Evolutionary conservation across 169 alveolate genomes (phyloP).

Genomic region (Plasmodium adleri): DNA sequence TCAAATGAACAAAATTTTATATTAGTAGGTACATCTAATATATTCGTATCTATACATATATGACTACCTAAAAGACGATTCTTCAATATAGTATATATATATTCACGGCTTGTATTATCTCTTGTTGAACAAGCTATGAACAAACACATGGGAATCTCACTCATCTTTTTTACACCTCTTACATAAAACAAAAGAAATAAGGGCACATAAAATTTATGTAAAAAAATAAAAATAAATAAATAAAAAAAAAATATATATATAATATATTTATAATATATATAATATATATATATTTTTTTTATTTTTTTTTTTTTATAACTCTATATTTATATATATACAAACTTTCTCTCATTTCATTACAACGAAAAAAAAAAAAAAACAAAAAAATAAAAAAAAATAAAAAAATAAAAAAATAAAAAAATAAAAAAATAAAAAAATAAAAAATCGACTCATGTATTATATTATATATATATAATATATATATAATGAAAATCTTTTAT

Average conservation of each 20-base stretch:
- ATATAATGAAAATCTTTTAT: too few relatives aligned
- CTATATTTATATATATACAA: not conserved
- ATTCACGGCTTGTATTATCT: conserved; percentile 81
- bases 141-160: conserved; percentile 77
- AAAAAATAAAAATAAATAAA: not conserved
- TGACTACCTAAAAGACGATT: conserved; percentile 81
- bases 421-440: too few relatives aligned
- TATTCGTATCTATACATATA: conserved; percentile 80
- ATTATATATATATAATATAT: too few relatives aligned
- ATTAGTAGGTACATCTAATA: conserved; percentile 87
- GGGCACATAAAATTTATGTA: not conserved
- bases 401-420: too few relatives aligned
- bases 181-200: not conserved
- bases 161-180: conserved; percentile 26
- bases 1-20: conserved; percentile 88
- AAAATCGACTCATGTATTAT: too few relatives aligned
- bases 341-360: too few relatives aligned
- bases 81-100: conserved; percentile 79
- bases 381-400: too few relatives aligned
- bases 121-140: conserved; percentile 83
- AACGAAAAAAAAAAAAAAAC: too few relatives aligned
- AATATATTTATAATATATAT: not conserved
- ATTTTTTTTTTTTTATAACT: not conserved
- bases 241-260: not conserved
- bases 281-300: not conserved